A percentile compares a stretch with the other conserved stretches of the same genome.
phyloP scores from a whole-genome alignment of 331 rosid species.

The Saraca asoca region DNA sequence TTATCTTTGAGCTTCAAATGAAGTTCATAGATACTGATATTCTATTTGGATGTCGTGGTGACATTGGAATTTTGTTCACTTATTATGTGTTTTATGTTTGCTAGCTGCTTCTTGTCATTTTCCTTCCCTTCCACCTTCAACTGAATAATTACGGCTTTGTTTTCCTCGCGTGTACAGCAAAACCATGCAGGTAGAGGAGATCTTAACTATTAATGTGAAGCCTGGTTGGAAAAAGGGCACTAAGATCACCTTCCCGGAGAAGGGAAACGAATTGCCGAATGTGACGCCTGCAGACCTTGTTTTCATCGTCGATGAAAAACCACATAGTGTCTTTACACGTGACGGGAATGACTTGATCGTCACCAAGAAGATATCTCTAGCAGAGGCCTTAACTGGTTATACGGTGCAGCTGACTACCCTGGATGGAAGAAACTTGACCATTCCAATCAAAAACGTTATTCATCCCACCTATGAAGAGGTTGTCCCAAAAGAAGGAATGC shows the following conservation, averaged over 20 bases:
- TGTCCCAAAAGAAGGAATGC: slow-evolving; percentile 70
- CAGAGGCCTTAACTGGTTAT: slow-evolving; percentile 63
- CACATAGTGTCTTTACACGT: slow-evolving; percentile 57
- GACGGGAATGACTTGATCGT: slow-evolving; percentile 64
- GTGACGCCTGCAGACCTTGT: slow-evolving; percentile 57
- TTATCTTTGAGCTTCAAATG: not conserved
- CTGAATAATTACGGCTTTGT: not conserved
- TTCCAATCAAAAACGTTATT: slow-evolving; percentile 56
- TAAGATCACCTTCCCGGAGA: slow-evolving; percentile 71
- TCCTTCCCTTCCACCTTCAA: not conserved
- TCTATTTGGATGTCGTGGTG: no score
- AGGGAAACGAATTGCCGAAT: slow-evolving; percentile 61
- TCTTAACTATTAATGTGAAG: slow-evolving; percentile 59
- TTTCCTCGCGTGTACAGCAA: slow-evolving; percentile 42
- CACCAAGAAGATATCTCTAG: slow-evolving; percentile 56
- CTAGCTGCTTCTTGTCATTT: not conserved
- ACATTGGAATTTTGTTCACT: not conserved
- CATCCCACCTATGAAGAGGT: slow-evolving; percentile 69
- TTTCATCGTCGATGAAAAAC: slow-evolving; percentile 59
- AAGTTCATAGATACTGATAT: no score
- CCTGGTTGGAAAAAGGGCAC: slow-evolving; percentile 87
- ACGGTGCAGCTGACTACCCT: slow-evolving; percentile 59
- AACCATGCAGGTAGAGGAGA: slow-evolving; percentile 58
- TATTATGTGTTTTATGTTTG: not conserved
- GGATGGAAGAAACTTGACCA: slow-evolving; percentile 59